Conservation (phyloP, 768 basidiomycete species). For the Thelephora aurantiotincta region DNA sequence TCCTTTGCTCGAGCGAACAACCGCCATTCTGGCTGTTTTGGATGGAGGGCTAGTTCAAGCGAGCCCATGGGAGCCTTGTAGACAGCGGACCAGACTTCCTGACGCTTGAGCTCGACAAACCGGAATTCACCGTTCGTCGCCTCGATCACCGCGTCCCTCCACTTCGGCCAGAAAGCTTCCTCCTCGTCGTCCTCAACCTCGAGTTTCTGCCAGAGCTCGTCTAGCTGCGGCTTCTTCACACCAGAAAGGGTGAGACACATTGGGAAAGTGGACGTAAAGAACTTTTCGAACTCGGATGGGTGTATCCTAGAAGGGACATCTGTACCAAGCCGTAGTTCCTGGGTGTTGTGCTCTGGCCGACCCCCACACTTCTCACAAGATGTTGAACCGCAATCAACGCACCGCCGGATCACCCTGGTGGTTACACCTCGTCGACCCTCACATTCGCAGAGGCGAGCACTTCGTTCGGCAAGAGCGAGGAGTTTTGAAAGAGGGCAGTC, state of each 20-base stretch:
- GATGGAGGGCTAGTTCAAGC: conserved; percentile 67
- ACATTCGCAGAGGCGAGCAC: conserved; percentile 75
- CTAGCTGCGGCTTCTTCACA: conserved; percentile 37
- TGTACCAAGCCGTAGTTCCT: conserved; percentile 32
- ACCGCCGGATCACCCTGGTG: conserved; percentile 46
- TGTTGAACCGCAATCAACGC: conserved; percentile 62
- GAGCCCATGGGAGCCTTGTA: conserved; percentile 60
- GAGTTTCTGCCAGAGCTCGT: conserved; percentile 28
- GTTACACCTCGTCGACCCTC: conserved; percentile 80
- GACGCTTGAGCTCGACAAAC: conserved; percentile 77
- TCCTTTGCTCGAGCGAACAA: conserved; percentile 60
- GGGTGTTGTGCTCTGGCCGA: conserved; percentile 76
- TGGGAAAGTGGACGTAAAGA: conserved; percentile 68
- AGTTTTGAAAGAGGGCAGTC: conserved; percentile 35
- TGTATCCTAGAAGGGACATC: conserved; percentile 37
- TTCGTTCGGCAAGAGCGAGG: conserved; percentile 49
- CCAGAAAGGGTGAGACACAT: conserved; percentile 63
- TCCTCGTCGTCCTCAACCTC: conserved; percentile 24
- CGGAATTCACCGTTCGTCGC: conserved; percentile 53
- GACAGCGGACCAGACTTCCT: conserved; percentile 73
- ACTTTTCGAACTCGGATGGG: conserved; percentile 62
- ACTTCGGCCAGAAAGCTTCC: conserved; percentile 47
- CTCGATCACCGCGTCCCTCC: conserved; percentile 52
- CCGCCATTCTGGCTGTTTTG: conserved; percentile 74
- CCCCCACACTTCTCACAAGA: conserved; percentile 83